Percentiles rank a stretch among this genome's conserved stretches.
These are phyloP conservation scores for Penicillium alfredii DNA, from an alignment of 495 filamentous ascomycete species.

Conservation along the genomic window DNA sequence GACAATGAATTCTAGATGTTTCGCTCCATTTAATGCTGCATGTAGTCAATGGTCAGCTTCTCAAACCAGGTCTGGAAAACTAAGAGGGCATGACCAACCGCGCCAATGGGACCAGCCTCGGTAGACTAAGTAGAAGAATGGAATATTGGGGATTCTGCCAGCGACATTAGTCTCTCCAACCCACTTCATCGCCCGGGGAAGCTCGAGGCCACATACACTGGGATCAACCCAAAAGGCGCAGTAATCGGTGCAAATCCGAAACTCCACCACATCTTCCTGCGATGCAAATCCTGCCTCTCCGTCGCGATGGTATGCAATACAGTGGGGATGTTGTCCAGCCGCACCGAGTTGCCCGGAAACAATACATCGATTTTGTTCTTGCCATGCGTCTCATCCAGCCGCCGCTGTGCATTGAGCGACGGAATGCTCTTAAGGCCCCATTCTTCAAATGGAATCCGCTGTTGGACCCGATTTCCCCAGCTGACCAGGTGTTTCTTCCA, in stretches of 20 bases:
- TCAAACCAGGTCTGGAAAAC: neutral
- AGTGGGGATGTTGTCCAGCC: conserved; percentile 50
- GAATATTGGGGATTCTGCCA: conserved; percentile 87
- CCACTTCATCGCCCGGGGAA: neutral
- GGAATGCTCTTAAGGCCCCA: conserved; percentile 96
- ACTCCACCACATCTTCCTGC: conserved; percentile 69
- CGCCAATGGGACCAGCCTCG: conserved; percentile 67
- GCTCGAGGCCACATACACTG: conserved; percentile 56
- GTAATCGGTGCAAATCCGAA: conserved; percentile 78
- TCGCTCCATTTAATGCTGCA: conserved; percentile 70
- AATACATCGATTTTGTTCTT: conserved; percentile 66
- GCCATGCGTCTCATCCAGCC: conserved; percentile 55
- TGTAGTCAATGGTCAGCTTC: conserved; percentile 7
- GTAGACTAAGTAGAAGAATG: conserved; percentile 93
- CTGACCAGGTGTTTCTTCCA: conserved; percentile 83
- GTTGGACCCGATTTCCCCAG: conserved; percentile 80
- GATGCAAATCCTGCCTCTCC: conserved; percentile 75
- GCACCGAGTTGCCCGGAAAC: conserved; percentile 67
- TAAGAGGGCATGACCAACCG: conserved; percentile 32
- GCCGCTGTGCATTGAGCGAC: conserved; percentile 62
- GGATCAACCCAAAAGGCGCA: conserved; percentile 72
- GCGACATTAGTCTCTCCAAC: no score
- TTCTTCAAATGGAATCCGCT: conserved; percentile 91
- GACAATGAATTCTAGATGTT: conserved; percentile 75
- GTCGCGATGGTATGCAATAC: conserved; percentile 61